These are phyloP conservation scores for Lachancea meyersii DNA, from an alignment of 805 yeast genomes.

Conservation along the genomic window DNA sequence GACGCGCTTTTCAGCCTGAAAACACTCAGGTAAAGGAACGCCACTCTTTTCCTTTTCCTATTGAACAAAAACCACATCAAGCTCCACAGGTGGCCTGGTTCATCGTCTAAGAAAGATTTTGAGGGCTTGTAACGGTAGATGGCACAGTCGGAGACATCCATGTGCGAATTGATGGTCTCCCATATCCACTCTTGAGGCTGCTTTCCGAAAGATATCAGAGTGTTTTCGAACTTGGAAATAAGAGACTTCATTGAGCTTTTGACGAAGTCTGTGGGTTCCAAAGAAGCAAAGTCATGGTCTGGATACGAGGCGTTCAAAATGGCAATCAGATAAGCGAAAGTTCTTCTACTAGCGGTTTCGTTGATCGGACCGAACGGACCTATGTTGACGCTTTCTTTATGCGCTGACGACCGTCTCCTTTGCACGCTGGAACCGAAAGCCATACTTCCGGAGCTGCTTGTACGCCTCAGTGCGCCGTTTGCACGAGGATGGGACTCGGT, in stretches of 20 bases:
- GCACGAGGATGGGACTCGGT: constrained; percentile 19
- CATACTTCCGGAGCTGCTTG: constrained; percentile 24
- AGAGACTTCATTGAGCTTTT: constrained; percentile 46
- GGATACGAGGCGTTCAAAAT: constrained; percentile 90
- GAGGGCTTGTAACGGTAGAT: constrained; percentile 53
- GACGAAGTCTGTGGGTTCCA: constrained; percentile 71
- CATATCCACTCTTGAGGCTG: constrained; percentile 65
- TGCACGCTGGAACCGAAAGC: not conserved
- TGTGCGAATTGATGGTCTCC: constrained; percentile 80
- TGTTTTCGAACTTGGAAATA: constrained; percentile 66
- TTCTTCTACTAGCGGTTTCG: constrained; percentile 76
- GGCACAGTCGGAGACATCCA: constrained; percentile 53
- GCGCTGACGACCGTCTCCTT: constrained; percentile 27
- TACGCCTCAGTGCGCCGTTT: constrained; percentile 17
- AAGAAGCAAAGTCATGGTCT: constrained; percentile 85
- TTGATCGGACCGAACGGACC: constrained; percentile 91
- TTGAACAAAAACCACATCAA: constrained; percentile 88
- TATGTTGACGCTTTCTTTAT: constrained; percentile 25
- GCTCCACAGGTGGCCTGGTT: constrained; percentile 39
- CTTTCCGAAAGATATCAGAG: constrained; percentile 61
- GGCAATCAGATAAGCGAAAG: constrained; percentile 85
- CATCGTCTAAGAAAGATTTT: constrained; percentile 34
- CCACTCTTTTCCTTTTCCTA: constrained; percentile 86
- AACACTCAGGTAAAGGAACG: constrained; percentile 70
- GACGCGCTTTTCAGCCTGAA: constrained; percentile 35